phyloP scores from a whole-genome alignment of 2,329 filamentous ascomycete species.

The Fusarium heterosporum region DNA sequence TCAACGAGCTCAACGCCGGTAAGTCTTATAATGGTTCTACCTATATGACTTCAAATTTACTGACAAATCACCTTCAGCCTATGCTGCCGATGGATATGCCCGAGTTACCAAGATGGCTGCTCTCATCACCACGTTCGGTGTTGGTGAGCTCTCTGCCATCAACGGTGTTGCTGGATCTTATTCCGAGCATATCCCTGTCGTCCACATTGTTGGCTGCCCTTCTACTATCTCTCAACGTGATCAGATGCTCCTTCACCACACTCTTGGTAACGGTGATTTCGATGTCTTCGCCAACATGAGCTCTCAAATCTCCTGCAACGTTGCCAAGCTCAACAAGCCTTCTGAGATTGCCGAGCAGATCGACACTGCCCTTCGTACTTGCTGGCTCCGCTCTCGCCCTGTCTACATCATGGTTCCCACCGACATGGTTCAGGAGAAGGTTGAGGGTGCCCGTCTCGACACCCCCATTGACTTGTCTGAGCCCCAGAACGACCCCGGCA shows the following conservation, averaged over 20 bases:
- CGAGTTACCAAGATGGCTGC: slow-evolving; percentile 77
- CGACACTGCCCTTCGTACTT: slow-evolving; percentile 80
- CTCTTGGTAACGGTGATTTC: slow-evolving; percentile 82
- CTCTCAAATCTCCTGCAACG: slow-evolving; percentile 74
- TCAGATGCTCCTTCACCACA: slow-evolving; percentile 71
- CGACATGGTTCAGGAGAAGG: slow-evolving; percentile 80
- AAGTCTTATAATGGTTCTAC: slow-evolving; percentile 47
- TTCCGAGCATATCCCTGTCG: slow-evolving; percentile 77
- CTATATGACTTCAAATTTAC: slow-evolving; percentile 16
- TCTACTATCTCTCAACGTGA: slow-evolving; percentile 61
- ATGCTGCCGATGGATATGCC: slow-evolving; percentile 84
- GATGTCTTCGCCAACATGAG: slow-evolving; percentile 86
- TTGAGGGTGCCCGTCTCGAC: slow-evolving; percentile 79
- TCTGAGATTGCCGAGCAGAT: slow-evolving; percentile 79
- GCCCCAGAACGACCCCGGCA: slow-evolving; percentile 73
- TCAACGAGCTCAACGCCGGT: slow-evolving; percentile 80
- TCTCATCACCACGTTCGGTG: slow-evolving; percentile 80
- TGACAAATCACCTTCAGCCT: slow-evolving; percentile 60
- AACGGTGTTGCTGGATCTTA: slow-evolving; percentile 81
- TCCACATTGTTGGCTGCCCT: slow-evolving; percentile 73
- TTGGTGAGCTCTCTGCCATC: slow-evolving; percentile 78
- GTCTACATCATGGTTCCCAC: slow-evolving; percentile 88
- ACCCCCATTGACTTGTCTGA: slow-evolving; percentile 75
- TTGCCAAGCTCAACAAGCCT: slow-evolving; percentile 77
- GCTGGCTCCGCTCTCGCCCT: slow-evolving; percentile 78